Base-by-base conservation (phyloP, 805 yeast species). In the Clavispora asparagi region DNA sequence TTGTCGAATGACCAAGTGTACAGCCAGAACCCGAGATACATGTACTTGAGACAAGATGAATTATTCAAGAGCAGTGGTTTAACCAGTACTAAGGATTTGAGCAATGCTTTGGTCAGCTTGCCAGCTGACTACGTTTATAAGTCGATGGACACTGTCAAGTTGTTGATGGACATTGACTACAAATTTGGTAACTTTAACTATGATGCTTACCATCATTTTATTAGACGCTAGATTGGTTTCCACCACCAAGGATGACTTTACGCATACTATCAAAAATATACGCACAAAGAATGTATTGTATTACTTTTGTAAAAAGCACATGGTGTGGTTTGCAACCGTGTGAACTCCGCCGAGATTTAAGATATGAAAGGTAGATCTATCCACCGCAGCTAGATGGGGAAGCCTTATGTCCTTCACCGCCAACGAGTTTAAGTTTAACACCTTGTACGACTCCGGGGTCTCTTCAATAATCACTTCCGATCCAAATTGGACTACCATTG, bases 81-180 rank as follows among this genome's bases (percentile, higher is more conserved):
- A 59, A 61, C 19, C 41, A 51, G 32, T 55, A 59, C 58, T 54
- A 59, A 42, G 61, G 44, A 58, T 58, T 41, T 64, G 39, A 59
- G 61, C 37, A 71, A 69, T 42, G 70, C 73, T n/a, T 75, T 68
- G 60, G 66, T 65, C 41, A 67, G 63, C 43, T 58, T 70, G 49
- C 77, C 73, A 41, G 68, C 70, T 41, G 69, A 63, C 53, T 77
- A 74, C 61, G 67, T 68, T 63, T 80, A 78, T 63, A 81, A 79
- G 62, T 74, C 82, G 36, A 79, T 78, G 55, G 83, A 81, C 60
- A 73, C 82, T 10, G 74, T 83, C 28, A 80, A 79, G 60, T 73
- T 79, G 49, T 79, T 82, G 55, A 76, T 80, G 54, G 87, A 82
- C 55, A 67, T 82, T 50, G 85, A 81, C 59, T 78, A 77, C 61